These are phyloP conservation scores for Tetracladium maxilliforme DNA, from an alignment of 2,329 filamentous ascomycete species.

Conservation along the genomic window DNA sequence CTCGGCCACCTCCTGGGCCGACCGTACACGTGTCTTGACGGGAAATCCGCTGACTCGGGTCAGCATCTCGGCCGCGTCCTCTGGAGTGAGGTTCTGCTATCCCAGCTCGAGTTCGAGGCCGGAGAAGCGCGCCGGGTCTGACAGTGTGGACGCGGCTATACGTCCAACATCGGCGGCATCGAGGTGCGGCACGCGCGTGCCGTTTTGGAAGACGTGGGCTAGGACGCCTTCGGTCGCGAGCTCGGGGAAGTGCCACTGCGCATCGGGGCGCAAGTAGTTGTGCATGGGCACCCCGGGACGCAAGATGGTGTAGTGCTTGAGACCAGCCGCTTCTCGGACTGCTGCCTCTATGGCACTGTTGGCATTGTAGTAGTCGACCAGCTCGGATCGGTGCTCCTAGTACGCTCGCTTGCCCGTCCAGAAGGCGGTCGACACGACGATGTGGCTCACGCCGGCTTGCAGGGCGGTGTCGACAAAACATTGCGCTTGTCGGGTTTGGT, in stretches of 20 bases:
- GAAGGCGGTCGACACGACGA: slow-evolving; percentile 5
- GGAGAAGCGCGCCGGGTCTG: slow-evolving; percentile 5
- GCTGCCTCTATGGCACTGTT: slow-evolving; percentile 5
- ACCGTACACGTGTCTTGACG: too few species aligned
- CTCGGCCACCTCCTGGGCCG: too few species aligned
- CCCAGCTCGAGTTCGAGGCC: too few species aligned
- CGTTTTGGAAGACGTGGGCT: slow-evolving; percentile 1
- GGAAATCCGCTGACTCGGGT: too few species aligned
- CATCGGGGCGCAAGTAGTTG: slow-evolving; percentile 4
- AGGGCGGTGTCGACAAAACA: slow-evolving; percentile 4
- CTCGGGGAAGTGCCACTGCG: slow-evolving; percentile 2
- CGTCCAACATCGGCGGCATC: slow-evolving; percentile 6
- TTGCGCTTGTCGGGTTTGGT: slow-evolving; percentile 4
- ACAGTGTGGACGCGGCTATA: slow-evolving; percentile 6
- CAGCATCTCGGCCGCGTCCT: too few species aligned
- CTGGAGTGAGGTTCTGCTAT: slow-evolving; percentile 4
- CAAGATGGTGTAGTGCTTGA: slow-evolving; percentile 5
- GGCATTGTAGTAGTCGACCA: slow-evolving; percentile 2
- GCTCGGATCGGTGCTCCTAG: background rate
- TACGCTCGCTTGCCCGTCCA: too few species aligned
- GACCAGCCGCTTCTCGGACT: slow-evolving; percentile 3
- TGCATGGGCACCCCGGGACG: slow-evolving; percentile 3
- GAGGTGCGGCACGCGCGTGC: background rate
- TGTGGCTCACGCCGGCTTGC: slow-evolving; percentile 2
- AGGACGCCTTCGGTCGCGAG: slow-evolving; percentile 1